Evolutionary conservation across 2,329 filamentous ascomycete species (phyloP).

Genomic region (Furcasterigmium sp.): DNA sequence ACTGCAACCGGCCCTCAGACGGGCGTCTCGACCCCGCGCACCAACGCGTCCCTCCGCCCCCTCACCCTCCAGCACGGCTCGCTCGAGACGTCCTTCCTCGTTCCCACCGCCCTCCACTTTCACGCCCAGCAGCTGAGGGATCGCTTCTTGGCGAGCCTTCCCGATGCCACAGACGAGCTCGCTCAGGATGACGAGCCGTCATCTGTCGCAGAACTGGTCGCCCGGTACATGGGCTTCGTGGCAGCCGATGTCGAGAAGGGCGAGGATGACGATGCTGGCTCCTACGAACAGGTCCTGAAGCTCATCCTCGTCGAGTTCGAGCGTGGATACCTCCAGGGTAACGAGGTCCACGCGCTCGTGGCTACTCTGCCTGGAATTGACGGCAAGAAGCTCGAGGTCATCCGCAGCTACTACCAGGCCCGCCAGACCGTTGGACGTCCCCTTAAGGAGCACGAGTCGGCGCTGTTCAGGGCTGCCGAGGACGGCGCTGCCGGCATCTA

Average conservation of each 20-base stretch:
- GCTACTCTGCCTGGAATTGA: constrained; percentile 84
- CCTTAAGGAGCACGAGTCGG: constrained; percentile 90
- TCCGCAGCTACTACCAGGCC: constrained; percentile 87
- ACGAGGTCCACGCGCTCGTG: constrained; percentile 90
- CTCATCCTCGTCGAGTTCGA: constrained; percentile 94
- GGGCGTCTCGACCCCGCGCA: constrained; percentile 93
- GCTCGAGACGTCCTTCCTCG: constrained; percentile 92
- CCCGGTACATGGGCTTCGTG: constrained; percentile 87
- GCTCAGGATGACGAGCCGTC: constrained; percentile 99
- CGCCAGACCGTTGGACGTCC: constrained; percentile 77
- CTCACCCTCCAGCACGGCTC: constrained; percentile 88
- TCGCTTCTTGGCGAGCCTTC: constrained; percentile 77
- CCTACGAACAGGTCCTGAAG: constrained; percentile 89
- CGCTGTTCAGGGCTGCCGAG: constrained; percentile 80
- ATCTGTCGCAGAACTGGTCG: constrained; percentile 86
- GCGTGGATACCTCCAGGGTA: constrained; percentile 87
- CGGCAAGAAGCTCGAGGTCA: constrained; percentile 84
- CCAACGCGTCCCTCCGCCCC: constrained; percentile 85
- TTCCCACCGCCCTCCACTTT: constrained; percentile 93
- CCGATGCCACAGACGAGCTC: constrained; percentile 90
- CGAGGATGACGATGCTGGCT: constrained; percentile 82
- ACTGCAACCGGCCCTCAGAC: constrained; percentile 80
- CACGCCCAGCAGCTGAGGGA: constrained; percentile 93
- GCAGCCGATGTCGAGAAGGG: constrained; percentile 86
- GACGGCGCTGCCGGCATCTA: constrained; percentile 83